These are phyloP conservation scores for Cladosporium sp. DNA, from an alignment of 2,329 filamentous ascomycete species.

Conservation along the genomic window DNA sequence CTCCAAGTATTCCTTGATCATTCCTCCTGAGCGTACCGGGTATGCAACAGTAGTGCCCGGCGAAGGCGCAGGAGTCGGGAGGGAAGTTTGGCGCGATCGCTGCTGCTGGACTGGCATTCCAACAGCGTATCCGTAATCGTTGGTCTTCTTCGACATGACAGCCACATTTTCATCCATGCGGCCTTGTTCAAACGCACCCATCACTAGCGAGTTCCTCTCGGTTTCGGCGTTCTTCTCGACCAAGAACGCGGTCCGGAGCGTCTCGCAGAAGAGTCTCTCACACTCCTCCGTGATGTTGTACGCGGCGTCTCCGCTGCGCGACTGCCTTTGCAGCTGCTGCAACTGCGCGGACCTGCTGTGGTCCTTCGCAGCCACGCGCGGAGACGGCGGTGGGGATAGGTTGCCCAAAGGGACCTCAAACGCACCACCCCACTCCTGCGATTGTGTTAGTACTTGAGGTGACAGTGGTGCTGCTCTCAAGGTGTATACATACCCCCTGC, in stretches of 20 bases:
- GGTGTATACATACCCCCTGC: conserved; percentile 53
- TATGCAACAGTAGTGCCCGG: conserved; percentile 29
- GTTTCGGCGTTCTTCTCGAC: conserved; percentile 78
- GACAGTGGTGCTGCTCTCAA: neutral
- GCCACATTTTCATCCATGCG: conserved; percentile 23
- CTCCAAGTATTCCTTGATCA: conserved; percentile 67
- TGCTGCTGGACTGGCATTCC: conserved; percentile 7
- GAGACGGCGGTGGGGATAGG: conserved; percentile 82
- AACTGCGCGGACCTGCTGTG: conserved; percentile 9
- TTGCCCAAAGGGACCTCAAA: conserved; percentile 89
- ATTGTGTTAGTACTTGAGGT: neutral
- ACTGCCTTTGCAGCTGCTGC: conserved; percentile 25
- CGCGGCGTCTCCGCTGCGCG: conserved; percentile 80
- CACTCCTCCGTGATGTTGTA: conserved; percentile 97
- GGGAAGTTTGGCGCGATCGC: conserved; percentile 24
- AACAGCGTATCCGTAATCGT: neutral
- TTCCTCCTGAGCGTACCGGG: conserved; percentile 17
- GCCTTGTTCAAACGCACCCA: conserved; percentile 62
- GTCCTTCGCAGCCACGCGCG: conserved; percentile 49
- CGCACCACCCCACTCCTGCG: conserved; percentile 84
- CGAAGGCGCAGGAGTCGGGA: conserved; percentile 40
- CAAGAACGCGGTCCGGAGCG: conserved; percentile 89
- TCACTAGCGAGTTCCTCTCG: conserved; percentile 77
- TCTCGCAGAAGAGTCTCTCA: conserved; percentile 99
- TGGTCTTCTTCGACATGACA: conserved; percentile 10